phyloP scores from a whole-genome alignment of 495 filamentous ascomycete genomes.

The Penicillium dipodomyicola region DNA sequence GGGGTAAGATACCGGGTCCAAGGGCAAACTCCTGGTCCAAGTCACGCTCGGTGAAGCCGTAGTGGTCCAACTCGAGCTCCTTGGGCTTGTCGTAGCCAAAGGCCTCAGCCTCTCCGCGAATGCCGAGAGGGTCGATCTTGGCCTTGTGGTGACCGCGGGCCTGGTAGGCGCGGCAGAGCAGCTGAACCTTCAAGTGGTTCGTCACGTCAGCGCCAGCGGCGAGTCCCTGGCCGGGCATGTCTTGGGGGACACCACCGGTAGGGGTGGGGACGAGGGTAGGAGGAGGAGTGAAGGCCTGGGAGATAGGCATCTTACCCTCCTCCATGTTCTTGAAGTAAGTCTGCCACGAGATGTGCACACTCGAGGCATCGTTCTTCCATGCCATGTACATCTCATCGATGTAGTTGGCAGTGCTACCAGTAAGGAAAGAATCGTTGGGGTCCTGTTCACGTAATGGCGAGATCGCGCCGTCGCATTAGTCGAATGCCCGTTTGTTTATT shows the following conservation, averaged over 20 bases:
- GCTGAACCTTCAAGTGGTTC: constrained; percentile 97
- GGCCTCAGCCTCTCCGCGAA: constrained; percentile 78
- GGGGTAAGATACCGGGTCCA: constrained; percentile 91
- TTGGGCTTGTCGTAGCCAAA: constrained; percentile 87
- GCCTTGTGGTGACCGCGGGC: constrained; percentile 98
- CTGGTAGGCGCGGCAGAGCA: constrained; percentile 95
- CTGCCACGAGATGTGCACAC: constrained; percentile 98
- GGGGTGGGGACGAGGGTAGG: constrained; percentile 83
- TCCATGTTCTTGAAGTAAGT: constrained; percentile 99
- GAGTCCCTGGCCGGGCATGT: constrained; percentile 67
- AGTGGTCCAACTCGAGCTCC: constrained; percentile 89
- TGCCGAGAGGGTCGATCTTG: constrained; percentile 92
- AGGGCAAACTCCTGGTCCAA: constrained; percentile 88
- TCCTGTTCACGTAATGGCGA: constrained; percentile 49
- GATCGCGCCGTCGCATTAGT: constrained; percentile 31
- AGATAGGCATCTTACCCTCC: constrained; percentile 92
- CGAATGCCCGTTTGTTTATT: constrained; percentile 11
- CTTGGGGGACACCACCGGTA: constrained; percentile 71
- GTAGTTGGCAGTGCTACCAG: constrained; percentile 95
- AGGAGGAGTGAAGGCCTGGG: constrained; percentile 92
- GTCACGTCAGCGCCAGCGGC: constrained; percentile 80
- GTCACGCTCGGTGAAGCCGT: constrained; percentile 92
- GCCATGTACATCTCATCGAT: constrained; percentile 99
- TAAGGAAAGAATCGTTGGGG: constrained; percentile 90
- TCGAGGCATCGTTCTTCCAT: constrained; percentile 90